Evolutionary conservation across 2,329 filamentous ascomycete genomes (phyloP).

Genomic region (Gaeumannomyces tritici): DNA sequence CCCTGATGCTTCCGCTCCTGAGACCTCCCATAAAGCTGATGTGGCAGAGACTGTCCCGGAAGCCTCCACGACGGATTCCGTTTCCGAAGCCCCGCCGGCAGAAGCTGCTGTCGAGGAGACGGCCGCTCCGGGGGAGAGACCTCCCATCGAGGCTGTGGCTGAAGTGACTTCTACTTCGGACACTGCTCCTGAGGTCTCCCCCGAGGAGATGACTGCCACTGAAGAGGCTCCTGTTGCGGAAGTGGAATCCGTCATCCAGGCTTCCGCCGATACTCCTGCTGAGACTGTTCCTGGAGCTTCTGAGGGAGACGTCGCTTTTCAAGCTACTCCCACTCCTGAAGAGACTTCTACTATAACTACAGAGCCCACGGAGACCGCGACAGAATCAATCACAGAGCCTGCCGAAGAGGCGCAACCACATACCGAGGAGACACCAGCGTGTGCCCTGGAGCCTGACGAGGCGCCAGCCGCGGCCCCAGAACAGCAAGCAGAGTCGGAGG

Average conservation of each 20-base stretch:
- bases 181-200: background rate
- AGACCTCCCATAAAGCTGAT: no score
- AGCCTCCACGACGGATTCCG: background rate
- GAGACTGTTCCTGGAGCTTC: background rate
- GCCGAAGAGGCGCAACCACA: no score
- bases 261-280: slow-evolving; percentile 4
- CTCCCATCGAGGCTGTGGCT: background rate
- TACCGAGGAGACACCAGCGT: background rate
- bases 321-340: slow-evolving; percentile 5
- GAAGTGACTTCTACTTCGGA: background rate
- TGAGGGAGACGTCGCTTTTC: background rate
- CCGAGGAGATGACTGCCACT: slow-evolving; percentile 1
- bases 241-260: slow-evolving; percentile 1
- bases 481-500: background rate
- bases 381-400: background rate
- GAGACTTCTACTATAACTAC: slow-evolving; percentile 4
- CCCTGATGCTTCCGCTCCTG: background rate
- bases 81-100: background rate
- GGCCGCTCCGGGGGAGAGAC: background rate
- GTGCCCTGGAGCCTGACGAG: slow-evolving; percentile 1
- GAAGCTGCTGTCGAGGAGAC: background rate
- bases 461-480: background rate
- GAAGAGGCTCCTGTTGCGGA: slow-evolving; percentile 1
- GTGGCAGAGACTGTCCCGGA: background rate
- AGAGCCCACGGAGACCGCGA: slow-evolving; percentile 5